Conservation (phyloP, 768 basidiomycete species). For the Lepiota venenata region DNA sequence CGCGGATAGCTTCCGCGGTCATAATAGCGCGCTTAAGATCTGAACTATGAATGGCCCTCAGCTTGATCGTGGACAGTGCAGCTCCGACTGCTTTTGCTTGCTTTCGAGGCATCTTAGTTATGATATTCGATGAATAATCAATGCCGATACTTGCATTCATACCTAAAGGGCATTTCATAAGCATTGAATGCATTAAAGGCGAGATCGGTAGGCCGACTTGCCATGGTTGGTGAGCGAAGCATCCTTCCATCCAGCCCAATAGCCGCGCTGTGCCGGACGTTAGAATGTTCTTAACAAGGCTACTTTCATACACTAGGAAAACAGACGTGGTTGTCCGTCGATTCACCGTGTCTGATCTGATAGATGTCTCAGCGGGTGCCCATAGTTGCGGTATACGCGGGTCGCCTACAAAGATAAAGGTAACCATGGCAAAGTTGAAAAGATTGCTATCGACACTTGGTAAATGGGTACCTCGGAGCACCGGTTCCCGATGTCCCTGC, state of each 20-base stretch:
- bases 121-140: neutral
- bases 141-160: conserved; percentile 42
- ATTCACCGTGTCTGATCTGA: conserved; percentile 76
- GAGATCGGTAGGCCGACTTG: conserved; percentile 24
- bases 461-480: conserved; percentile 1
- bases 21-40: conserved; percentile 59
- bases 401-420: conserved; percentile 38
- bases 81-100: conserved; percentile 64
- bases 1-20: conserved; percentile 56
- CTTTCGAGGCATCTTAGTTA: conserved; percentile 19
- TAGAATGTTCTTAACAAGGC: neutral
- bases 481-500: neutral
- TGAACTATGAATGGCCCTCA: conserved; percentile 63
- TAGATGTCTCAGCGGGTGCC: neutral
- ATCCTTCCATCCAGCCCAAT: conserved; percentile 80
- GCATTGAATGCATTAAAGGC: neutral
- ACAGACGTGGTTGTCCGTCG: conserved; percentile 68
- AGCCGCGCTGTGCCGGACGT: conserved; percentile 19
- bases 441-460: neutral
- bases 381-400: neutral
- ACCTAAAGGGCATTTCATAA: conserved; percentile 30
- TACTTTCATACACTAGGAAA: conserved; percentile 15
- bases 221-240: conserved; percentile 75
- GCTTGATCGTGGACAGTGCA: conserved; percentile 41
- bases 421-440: conserved; percentile 22